These are phyloP conservation scores for Phytophthora foliorum DNA, from an alignment of 352 stramenopile genomes.

Conservation along the genomic window DNA sequence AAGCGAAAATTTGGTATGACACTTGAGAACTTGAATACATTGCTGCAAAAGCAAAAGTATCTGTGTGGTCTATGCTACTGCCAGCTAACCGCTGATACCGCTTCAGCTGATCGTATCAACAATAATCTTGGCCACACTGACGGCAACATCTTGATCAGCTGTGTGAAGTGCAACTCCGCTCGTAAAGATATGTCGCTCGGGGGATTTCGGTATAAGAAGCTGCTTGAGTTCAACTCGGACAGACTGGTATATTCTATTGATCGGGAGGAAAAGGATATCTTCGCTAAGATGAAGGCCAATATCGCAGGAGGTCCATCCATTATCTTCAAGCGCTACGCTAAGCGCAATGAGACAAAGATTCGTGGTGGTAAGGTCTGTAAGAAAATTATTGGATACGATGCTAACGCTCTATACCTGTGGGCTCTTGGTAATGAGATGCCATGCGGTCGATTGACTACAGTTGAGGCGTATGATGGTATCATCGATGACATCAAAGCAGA, in stretches of 20 bases:
- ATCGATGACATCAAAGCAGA: slow-evolving; percentile 22
- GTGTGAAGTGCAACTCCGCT: slow-evolving; percentile 12
- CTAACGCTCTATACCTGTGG: slow-evolving; percentile 6
- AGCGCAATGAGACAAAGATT: slow-evolving; percentile 12
- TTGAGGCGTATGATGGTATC: slow-evolving; percentile 1
- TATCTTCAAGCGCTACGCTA: slow-evolving; percentile 1
- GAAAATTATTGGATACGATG: slow-evolving; percentile 23
- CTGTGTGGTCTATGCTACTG: slow-evolving; percentile 30
- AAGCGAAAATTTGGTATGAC: slow-evolving; percentile 27
- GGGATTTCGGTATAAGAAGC: slow-evolving; percentile 26
- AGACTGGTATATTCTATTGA: slow-evolving; percentile 5
- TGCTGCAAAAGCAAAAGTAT: slow-evolving; percentile 32
- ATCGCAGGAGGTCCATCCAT: slow-evolving; percentile 5
- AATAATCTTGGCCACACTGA: slow-evolving; percentile 3
- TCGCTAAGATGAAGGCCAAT: slow-evolving; percentile 14
- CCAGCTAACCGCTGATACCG: slow-evolving; percentile 25
- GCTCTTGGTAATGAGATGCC: slow-evolving; percentile 44
- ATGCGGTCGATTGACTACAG: slow-evolving; percentile 26
- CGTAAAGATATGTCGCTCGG: slow-evolving; percentile 13
- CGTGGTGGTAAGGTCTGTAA: slow-evolving; percentile 18
- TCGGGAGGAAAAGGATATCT: slow-evolving; percentile 15
- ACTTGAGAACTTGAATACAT: slow-evolving; percentile 26
- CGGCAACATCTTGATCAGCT: slow-evolving; percentile 25
- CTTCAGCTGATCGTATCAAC: slow-evolving; percentile 34
- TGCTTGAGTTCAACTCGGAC: slow-evolving; percentile 19